Evolutionary conservation across 768 basidiomycete species (phyloP), one percentile per base, ranked within the genome.

Genomic region (Chalciporus pseudorubinellus): DNA sequence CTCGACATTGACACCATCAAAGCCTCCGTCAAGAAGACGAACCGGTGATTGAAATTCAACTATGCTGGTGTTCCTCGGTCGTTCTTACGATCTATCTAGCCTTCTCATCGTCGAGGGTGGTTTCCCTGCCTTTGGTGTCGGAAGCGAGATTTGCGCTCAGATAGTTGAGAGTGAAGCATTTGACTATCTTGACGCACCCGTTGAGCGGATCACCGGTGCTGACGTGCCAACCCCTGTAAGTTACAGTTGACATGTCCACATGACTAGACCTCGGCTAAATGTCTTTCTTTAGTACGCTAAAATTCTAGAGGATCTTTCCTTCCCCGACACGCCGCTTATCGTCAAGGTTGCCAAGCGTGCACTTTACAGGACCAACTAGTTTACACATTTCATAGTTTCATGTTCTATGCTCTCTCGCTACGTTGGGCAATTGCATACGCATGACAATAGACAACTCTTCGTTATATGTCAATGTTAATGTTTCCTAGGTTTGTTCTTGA

Each of bases 1-100:
- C 83, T 99, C 26, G 97, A 99, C 70, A 95, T 98, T 62, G 90
- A 94, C 56, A 98, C 95, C 47, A 98, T 99, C 73, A 95, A 91
- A 70, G 80, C 83, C 64, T 95, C 92, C 8, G 92, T 99, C 63
- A 98, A 98, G 81, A 99, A 99, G 81, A 99, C 97, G 29, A 95
- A 95, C 75, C 81, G 94, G 89, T 88, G 59, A 54, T 82, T 67
- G 16, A 10, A 18, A 39, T 51, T 26, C 20, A 3, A 26, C 33
- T 24, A n/a, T 14, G 6, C 26, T 21, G 20, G 22, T 24, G 26
- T 49, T 24, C 22, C 36, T 48, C 14, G 1, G 2, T 19, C 20
- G 20, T 39, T 52, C 46, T 46, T 44, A 61, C 33, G 36, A 18
- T 6, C 18, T 38, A 28, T 53, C 22, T 57, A 94, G 92, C 50